Conservation (phyloP, 495 filamentous ascomycete genomes). For the Penicillium taxi region DNA sequence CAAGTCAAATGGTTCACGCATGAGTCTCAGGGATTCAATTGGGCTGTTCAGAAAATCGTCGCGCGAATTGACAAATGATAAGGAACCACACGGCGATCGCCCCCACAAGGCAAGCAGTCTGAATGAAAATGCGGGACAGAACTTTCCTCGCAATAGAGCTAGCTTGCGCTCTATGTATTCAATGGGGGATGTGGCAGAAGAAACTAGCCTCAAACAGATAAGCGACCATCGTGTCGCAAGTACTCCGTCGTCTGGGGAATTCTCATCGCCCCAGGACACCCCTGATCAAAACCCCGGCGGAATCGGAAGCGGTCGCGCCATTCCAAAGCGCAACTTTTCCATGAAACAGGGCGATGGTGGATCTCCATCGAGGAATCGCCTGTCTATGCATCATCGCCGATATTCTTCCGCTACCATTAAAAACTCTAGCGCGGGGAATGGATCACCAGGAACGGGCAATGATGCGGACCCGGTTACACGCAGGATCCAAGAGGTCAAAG, state of each 20-base stretch:
- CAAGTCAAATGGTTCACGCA: conserved; percentile 34
- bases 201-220: conserved; percentile 21
- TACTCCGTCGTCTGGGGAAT: conserved; percentile 23
- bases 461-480: conserved; percentile 41
- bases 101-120: conserved; percentile 31
- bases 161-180: conserved; percentile 40
- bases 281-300: conserved; percentile 34
- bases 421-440: conserved; percentile 27
- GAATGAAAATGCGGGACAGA: conserved; percentile 31
- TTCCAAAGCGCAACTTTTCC: conserved; percentile 62
- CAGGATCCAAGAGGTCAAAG: conserved; percentile 45
- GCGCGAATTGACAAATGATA: conserved; percentile 31
- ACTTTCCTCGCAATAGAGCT: conserved; percentile 30
- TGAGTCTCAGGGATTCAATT: conserved; percentile 31
- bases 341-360: conserved; percentile 46
- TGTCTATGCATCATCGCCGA: conserved; percentile 32
- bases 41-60: conserved; percentile 30
- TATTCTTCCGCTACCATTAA: conserved; percentile 35
- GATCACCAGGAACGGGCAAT: conserved; percentile 23
- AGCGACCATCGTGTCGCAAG: conserved; percentile 13
- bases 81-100: conserved; percentile 27
- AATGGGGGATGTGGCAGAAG: conserved; percentile 39
- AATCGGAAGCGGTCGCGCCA: conserved; percentile 43
- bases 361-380: conserved; percentile 29
- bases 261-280: conserved; percentile 18